Base-by-base conservation (phyloP, 345 rosid genomes). In the Salix brachista region DNA sequence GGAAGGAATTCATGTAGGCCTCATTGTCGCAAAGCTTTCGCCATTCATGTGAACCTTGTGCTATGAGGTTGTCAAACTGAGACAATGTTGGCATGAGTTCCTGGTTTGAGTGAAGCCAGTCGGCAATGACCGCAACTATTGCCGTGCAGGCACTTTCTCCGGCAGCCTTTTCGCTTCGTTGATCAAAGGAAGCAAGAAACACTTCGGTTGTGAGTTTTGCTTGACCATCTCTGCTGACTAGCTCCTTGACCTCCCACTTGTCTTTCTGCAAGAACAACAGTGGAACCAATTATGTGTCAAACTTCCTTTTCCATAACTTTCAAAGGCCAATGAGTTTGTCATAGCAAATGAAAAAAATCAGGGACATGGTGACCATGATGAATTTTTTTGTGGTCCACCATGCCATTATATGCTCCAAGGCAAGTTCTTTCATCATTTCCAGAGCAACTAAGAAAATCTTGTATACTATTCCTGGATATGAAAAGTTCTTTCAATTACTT, bases 151-250 rank as follows among this genome's bases (percentile, higher is more conserved):
- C 84, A 1, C 84, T 75, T 58, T 84, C 84, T 16, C 87, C 89
- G 0, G 72, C 65, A 13, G 83, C 87, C 13, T 69, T 71, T 36
- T 82, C 77, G 11, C 84, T 80, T 26, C 87, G 34, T 65, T 86
- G 89, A 77, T 86, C 89, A 1, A 80, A 78, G 1, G 87, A 86
- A 60, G 89, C 89, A 6, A 84, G 79, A 71, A 79, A 84, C 61
- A 82, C 82, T 14, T 75, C 69, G 41, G 86, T 36, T 65, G 48
- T 69, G 28, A 86, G 82, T 39, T 75, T 86, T 66, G 86, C 72
- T 66, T 82, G 52, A 68, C 89, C 86, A 69, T 82, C 83, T 76
- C 89, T 80, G 75, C 89, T 82, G 4, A 34, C 34, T 2, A 84
- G 13, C 16, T 80, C 89, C 67, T 77, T 86, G 71, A 19, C 54